A percentile compares a stretch with the other conserved stretches of the same genome.
Evolutionary conservation across 1,139 yeast species (phyloP).

Genomic region (Maudiozyma humilis): DNA sequence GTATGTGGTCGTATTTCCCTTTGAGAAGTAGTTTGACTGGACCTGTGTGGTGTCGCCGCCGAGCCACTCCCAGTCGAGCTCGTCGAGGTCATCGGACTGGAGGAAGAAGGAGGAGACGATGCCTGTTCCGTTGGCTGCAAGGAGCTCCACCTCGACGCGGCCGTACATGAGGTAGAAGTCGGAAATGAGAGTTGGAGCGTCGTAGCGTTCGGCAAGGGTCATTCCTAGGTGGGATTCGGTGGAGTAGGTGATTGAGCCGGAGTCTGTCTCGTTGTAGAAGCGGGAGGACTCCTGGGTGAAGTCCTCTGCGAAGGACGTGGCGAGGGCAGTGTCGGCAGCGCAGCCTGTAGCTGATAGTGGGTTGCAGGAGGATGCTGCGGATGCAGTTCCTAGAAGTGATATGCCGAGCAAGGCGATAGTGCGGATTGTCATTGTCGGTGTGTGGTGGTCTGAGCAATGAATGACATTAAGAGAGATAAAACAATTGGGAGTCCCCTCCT

Average conservation of each 20-base stretch:
- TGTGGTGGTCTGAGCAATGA: too few species aligned
- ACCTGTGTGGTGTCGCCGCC: slow-evolving; percentile 67
- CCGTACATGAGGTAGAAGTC: slow-evolving; percentile 85
- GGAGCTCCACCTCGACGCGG: slow-evolving; percentile 58
- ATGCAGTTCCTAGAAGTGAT: not conserved
- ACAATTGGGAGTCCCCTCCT: too few species aligned
- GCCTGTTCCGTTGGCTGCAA: slow-evolving; percentile 70
- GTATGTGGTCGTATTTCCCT: slow-evolving; percentile 69
- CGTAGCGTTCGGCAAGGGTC: slow-evolving; percentile 51
- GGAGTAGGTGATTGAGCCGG: slow-evolving; percentile 33
- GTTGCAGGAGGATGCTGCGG: slow-evolving; percentile 33
- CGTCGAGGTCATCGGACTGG: slow-evolving; percentile 81
- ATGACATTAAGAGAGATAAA: too few species aligned
- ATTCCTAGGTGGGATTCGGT: slow-evolving; percentile 51
- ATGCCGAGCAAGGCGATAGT: not conserved
- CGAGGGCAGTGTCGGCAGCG: slow-evolving; percentile 49
- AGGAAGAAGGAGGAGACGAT: slow-evolving; percentile 70
- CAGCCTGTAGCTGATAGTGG: slow-evolving; percentile 36
- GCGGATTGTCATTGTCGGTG: not conserved
- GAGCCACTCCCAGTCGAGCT: slow-evolving; percentile 76
- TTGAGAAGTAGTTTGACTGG: slow-evolving; percentile 74
- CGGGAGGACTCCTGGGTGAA: slow-evolving; percentile 40
- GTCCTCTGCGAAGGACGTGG: slow-evolving; percentile 43
- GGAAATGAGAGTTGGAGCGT: slow-evolving; percentile 71
- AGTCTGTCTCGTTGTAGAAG: slow-evolving; percentile 34